Evolutionary conservation across 2,329 filamentous ascomycete species (phyloP).

Genomic region (Ceratocystis smalleyi): DNA sequence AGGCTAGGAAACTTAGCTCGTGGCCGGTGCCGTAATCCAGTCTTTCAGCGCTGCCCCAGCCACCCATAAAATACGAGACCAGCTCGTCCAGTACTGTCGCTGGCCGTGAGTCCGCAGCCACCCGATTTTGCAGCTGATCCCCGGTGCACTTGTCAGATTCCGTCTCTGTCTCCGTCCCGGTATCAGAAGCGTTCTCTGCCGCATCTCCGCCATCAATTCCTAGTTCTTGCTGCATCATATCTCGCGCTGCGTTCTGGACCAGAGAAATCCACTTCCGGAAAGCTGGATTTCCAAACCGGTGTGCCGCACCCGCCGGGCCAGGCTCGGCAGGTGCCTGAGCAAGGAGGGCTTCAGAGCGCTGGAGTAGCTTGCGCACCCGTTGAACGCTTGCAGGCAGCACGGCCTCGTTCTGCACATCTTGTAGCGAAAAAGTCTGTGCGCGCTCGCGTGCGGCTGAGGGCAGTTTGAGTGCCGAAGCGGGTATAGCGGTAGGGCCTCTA

Average conservation of each 20-base stretch:
- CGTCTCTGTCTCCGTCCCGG: neutral
- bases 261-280: slow-evolving; percentile 72
- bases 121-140: neutral
- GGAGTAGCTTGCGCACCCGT: slow-evolving; percentile 50
- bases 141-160: neutral
- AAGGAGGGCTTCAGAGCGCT: slow-evolving; percentile 49
- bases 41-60: slow-evolving; percentile 75
- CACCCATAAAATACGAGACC: slow-evolving; percentile 56
- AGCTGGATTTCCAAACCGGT: slow-evolving; percentile 81
- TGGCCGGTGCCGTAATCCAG: slow-evolving; percentile 95
- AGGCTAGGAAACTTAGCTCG: slow-evolving; percentile 87
- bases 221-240: slow-evolving; percentile 32
- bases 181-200: slow-evolving; percentile 9
- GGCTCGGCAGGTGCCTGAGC: slow-evolving; percentile 68
- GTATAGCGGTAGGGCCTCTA: neutral
- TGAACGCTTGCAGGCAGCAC: slow-evolving; percentile 38
- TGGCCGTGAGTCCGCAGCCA: neutral
- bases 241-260: slow-evolving; percentile 43
- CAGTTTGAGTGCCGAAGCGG: neutral
- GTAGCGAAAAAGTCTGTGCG: slow-evolving; percentile 8
- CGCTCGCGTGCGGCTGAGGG: slow-evolving; percentile 20
- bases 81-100: slow-evolving; percentile 21
- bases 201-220: slow-evolving; percentile 15
- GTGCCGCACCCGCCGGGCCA: slow-evolving; percentile 39
- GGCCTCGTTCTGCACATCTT: slow-evolving; percentile 13